A percentile compares a stretch with the other conserved stretches of the same genome.
Evolutionary conservation across 1,284 basidiomycete genomes (phyloP).

Genomic region (Ceratobasidium sp.): DNA sequence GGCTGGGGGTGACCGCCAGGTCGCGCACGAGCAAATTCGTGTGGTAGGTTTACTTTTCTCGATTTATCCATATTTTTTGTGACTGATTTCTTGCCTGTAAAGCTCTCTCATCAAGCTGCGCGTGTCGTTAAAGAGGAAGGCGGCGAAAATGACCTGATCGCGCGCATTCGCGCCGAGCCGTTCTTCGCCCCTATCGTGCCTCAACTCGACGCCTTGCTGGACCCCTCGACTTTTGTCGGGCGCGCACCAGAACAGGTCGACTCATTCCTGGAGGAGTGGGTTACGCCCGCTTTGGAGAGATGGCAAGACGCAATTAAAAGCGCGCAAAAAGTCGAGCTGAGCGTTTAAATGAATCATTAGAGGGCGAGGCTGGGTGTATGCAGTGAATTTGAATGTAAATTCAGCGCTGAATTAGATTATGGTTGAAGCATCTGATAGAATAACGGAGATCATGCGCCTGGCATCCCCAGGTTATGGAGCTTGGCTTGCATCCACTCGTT

Average conservation of each 20-base stretch:
- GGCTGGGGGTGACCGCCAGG: constrained; percentile 93
- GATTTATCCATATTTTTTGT: too few relatives aligned
- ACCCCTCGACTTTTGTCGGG: constrained; percentile 89
- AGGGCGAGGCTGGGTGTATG: not conserved
- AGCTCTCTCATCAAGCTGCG: constrained; percentile 95
- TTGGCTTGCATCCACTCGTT: constrained; percentile 76
- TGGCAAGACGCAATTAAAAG: constrained; percentile 73
- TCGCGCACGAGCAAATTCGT: constrained; percentile 96
- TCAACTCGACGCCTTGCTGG: constrained; percentile 76
- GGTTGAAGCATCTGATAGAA: too few relatives aligned
- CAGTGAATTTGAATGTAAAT: constrained; percentile 14
- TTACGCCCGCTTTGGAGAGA: constrained; percentile 82
- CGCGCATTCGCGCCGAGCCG: constrained; percentile 78
- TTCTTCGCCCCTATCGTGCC: constrained; percentile 71
- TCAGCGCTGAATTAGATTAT: too few relatives aligned
- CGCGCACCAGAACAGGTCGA: constrained; percentile 96
- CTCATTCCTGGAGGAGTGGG: constrained; percentile 89
- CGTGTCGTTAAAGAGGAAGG: constrained; percentile 96
- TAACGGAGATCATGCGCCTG: constrained; percentile 11
- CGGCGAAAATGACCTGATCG: constrained; percentile 96
- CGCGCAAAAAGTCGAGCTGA: constrained; percentile 59
- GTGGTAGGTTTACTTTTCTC: constrained; percentile 61
- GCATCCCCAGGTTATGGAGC: constrained; percentile 10
- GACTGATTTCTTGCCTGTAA: too few relatives aligned
- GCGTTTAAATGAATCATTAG: constrained; percentile 49